Percentiles rank a stretch among this genome's conserved stretches.
Evolutionary conservation across 2,329 filamentous ascomycete genomes (phyloP).

Genomic region (Ophiostoma sp.): DNA sequence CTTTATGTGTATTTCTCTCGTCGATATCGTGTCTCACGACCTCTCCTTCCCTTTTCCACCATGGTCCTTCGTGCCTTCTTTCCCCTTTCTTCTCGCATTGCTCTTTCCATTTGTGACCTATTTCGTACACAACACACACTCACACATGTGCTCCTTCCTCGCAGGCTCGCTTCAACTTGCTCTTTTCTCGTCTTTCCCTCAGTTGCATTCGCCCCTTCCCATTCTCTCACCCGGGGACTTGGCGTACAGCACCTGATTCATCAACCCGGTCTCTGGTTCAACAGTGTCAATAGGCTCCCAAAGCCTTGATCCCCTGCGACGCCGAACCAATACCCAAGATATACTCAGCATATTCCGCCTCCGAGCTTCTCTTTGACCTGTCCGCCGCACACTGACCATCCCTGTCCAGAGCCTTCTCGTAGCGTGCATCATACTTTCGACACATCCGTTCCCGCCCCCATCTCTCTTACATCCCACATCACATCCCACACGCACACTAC

Average conservation of each 20-base stretch:
- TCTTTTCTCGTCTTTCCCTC: not conserved
- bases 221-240: not conserved
- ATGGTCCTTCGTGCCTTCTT: not conserved
- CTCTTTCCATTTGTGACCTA: not conserved
- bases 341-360: not conserved
- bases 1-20: not conserved
- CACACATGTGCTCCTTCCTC: not conserved
- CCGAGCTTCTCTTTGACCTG: not conserved
- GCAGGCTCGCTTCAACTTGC: not conserved
- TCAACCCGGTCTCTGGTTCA: not conserved
- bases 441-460: not conserved
- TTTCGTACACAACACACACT: not conserved
- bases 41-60: not conserved
- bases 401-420: not conserved
- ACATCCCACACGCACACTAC: not conserved
- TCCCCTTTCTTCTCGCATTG: too few species aligned
- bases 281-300: not conserved
- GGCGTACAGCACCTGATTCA: not conserved
- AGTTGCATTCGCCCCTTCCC: not conserved
- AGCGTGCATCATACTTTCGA: not conserved
- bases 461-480: not conserved
- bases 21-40: not conserved
- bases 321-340: not conserved
- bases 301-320: not conserved
- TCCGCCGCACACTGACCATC: not conserved